Base-by-base conservation (phyloP, 1,284 basidiomycete genomes). In the Ganoderma lucidum region DNA sequence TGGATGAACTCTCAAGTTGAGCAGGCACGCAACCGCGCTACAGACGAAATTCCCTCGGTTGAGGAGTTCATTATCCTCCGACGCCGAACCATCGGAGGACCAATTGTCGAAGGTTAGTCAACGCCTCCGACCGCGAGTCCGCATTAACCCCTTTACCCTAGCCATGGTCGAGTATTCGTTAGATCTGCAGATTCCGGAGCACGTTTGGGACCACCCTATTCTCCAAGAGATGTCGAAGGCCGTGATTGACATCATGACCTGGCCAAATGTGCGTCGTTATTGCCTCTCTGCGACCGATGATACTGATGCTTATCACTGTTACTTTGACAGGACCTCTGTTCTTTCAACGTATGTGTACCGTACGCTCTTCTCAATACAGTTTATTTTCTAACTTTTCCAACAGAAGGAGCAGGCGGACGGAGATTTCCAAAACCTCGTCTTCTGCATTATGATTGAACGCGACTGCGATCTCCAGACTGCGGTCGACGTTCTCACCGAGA, bases 361-460 rank as follows among this genome's bases (percentile, higher is more conserved):
- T 71, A 61, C 12, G 55, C 64, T 56, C 39, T 61, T 61, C 19
- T 51, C 14, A 45, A 69, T 58, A 41, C 37, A 17, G 53, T 64
- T 71, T 59, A 70, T 42, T 58, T 63, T 70, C 61, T 65, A 37
- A 69, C 51, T 14, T 1, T 17, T 65, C 48, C 58, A 30, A 65
- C 73, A 85, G 84, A 85, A 85, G 77, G 85, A 86, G 71, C 85
- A 86, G 70, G 79, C 83, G 6, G 84, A 85, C 67, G 83, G 82
- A 39, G 85, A 86, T 72, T 85, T 83, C 70, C 84, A 85, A 74
- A 86, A 86, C 70, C 77, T 86, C 17, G 84, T 86, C 51, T 84
- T 84, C 74, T 81, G 81, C 64, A 79, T 86, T 64, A 85, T 86
- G 83, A 75, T 81, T 45, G 83, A 85, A 71, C 78, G 75, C 41